Base-by-base conservation (phyloP, 1,284 basidiomycete genomes). In the Naganishia albida region DNA sequence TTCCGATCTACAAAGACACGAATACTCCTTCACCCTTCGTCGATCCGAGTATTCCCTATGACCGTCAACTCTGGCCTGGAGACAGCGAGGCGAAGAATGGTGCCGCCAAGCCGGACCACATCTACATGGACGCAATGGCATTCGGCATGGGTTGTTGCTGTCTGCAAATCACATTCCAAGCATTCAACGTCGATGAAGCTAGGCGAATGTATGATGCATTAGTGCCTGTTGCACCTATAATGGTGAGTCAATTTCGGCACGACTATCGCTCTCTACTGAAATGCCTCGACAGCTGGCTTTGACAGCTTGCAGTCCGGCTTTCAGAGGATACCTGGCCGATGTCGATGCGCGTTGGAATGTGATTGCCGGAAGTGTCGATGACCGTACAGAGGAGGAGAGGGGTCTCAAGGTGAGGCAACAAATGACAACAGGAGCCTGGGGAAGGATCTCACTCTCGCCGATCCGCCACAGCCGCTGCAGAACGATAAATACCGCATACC, bases 121-220 rank as follows among this genome's bases (percentile, higher is more conserved):
- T 99, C 71, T 99, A 99, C 78, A 86, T 99, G 84, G 96, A 99
- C 78, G 94, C 96, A 1, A 98, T 98, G 96, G 95, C 94, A 26
- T 99, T 99, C 78, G 96, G 96, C 50, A 99, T 98, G 95, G 96
- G 96, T 2, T 98, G 95, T 74, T 96, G 92, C 75, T 99, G 96
- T 79, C 82, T 99, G 57, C 96, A 99, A 75, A 85, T 99, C 70
- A 99, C 96, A 3, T 97, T 99, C 82, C 96, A 99, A 78, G 90
- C 93, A 0, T 95, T 90, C 79, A 92, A 93, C 77, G 87, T 99
- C 30, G 83, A 85, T 48, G 93, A 99, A 77, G 95, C 96, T 6
- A 84, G 93, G 71, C 83, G 89, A 57, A 86, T 98, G 75, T 99
- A 99, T 77, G 96, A 99, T 77, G 91, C 91, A 26, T 83, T 99